Evolutionary conservation across 768 basidiomycete species (phyloP), one percentile per base, ranked within the genome.

Genomic region (Sistotremastrum niveocremeum): DNA sequence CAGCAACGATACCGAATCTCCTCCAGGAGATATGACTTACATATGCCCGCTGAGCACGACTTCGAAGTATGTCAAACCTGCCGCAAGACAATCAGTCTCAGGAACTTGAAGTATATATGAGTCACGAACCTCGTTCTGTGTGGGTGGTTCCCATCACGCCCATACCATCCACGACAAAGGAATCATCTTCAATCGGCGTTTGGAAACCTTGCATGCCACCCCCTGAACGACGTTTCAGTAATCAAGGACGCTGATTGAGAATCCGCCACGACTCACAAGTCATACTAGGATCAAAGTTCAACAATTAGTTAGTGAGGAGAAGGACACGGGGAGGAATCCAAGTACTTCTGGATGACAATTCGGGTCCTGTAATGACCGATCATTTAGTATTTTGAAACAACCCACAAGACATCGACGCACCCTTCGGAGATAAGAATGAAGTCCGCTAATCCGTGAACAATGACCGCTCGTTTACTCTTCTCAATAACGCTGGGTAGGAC

Each of bases 401-500:
- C 29, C 11, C 7, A 10, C 28, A 10, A 6, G n/a, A 39, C 10
- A 30, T 10, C 39, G 35, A 58, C 73, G 47, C 51, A 81, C 79
- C 84, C 84, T 50, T 84, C 78, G 7, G 82, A 74, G 42, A 86
- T 83, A 34, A 82, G 64, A 47, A 81, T 69, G 54, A 75, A 86
- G 59, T 87, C 84, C 0, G 74, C 79, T 42, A 84, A 64, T 0
- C 84, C 84, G 44, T 87, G 83, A 4, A 76, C 68, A 45, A 86
- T 78, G 9, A 85, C 79, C 2, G 68, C 72, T 43, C 81, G 67
- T 45, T 73, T 63, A 58, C 67, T 84, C 67, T 82, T 84, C 61
- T 84, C 80, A 45, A 87, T 85, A 45, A 83, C 81, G 50, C 66
- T 77, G 4, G 84, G 81, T 3, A 86, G 66, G 1, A 84, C 80